Conservation (phyloP, 2,329 filamentous ascomycete genomes). For the Fusarium sp. region DNA sequence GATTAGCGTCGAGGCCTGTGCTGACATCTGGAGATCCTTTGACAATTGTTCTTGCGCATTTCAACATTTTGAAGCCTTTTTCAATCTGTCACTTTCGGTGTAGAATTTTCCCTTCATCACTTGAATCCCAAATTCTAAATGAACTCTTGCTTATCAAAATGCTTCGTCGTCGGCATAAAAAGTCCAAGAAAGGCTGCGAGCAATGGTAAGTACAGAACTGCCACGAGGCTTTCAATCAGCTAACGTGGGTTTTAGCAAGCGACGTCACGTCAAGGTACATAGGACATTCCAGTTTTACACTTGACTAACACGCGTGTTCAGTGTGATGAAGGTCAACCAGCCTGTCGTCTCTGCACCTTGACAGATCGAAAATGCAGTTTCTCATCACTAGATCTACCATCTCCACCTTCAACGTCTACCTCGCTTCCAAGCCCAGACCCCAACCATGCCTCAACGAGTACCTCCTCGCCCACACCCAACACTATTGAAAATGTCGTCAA, state of each 20-base stretch:
- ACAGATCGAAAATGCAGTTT: constrained; percentile 27
- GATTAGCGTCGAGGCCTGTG: neutral
- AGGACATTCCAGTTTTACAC: fast-evolving
- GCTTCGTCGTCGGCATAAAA: constrained; percentile 33
- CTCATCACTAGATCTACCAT: fast-evolving
- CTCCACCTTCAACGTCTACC: neutral
- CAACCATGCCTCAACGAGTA: neutral
- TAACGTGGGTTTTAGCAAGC: constrained; percentile 11
- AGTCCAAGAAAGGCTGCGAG: constrained; percentile 30
- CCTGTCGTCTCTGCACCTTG: constrained; percentile 24
- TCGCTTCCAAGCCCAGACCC: neutral
- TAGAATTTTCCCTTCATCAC: no score
- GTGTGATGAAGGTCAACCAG: constrained; percentile 37
- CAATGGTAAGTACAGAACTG: constrained; percentile 25
- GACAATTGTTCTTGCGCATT: neutral
- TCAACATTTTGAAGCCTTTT: no score
- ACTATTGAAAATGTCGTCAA: neutral
- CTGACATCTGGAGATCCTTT: neutral
- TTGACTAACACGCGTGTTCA: constrained; percentile 26
- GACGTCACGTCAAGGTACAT: constrained; percentile 32
- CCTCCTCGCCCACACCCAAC: neutral
- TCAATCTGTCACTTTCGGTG: no score
- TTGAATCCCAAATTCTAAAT: no score
- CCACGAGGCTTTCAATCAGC: fast-evolving
- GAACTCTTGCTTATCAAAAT: no score